Evolutionary conservation across 2,329 filamentous ascomycete species (phyloP), one percentile per base, ranked within the genome.

Genomic region (Fusarium floridanum): DNA sequence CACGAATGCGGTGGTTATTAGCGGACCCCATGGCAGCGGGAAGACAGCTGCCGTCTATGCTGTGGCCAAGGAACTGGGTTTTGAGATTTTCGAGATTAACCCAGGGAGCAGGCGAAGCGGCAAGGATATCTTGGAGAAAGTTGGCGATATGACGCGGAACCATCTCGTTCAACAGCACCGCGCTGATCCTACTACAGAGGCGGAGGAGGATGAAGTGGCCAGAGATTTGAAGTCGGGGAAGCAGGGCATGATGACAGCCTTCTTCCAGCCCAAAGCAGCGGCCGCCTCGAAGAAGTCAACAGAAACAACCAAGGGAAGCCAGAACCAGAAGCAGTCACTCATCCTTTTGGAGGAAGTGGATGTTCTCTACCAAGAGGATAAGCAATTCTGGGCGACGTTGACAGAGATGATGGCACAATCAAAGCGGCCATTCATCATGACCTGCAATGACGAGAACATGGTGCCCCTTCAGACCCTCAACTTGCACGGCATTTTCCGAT

Each of bases 101-200:
- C 86, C 96, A 0, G 91, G 94, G 70, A 94, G 91, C 75, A 91
- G 95, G 61, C 89, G 97, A 71, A 97, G 91, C 79, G 96, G 95
- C 36, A 97, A 93, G 81, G 97, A 99, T 78, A 91, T 99, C 57
- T 82, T 97, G 37, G 97, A 99, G 78, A 94, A 90, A 76, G 94
- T 99, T 53, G 97, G 97, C 45, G 95, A 99, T 82, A 98, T 99
- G 96, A 97, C 95, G 5, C 92, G 92, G 71, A 98, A 99, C 78
- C 97, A 99, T 82, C 88, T 98, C 2, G 96, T 99, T 22, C 87
- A 87, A 64, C 86, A 85, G 59, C 85, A 86, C 67, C 85, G 78
- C 20, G 77, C 81, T 41, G 80, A 82, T 17, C 56, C 74, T 12
- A 72, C 79, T 5, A 81, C 82, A 41, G 70, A 67, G 1, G 70